phyloP scores from a whole-genome alignment of 2,329 filamentous ascomycete genomes.

The Curvularia spicifera region DNA sequence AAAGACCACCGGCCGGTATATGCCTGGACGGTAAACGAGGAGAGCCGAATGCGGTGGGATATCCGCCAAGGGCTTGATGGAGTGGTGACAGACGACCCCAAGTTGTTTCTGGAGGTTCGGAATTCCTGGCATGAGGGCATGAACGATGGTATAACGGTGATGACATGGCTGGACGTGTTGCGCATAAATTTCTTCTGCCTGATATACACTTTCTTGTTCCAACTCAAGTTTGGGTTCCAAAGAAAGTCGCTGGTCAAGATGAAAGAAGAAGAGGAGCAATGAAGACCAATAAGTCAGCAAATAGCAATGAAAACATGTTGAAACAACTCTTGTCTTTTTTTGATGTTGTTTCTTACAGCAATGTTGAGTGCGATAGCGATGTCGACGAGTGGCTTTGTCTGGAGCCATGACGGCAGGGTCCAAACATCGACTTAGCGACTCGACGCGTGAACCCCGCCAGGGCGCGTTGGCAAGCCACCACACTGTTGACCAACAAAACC shows the following conservation, averaged over 20 bases:
- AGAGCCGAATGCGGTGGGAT: slow-evolving; percentile 80
- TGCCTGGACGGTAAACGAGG: slow-evolving; percentile 87
- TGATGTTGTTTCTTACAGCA: neutral
- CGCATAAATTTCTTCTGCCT: slow-evolving; percentile 44
- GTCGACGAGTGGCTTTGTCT: neutral
- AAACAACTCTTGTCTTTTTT: neutral
- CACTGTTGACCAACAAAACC: slow-evolving; percentile 33
- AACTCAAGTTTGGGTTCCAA: slow-evolving; percentile 38
- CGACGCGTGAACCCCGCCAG: slow-evolving; percentile 37
- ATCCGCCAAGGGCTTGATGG: slow-evolving; percentile 73
- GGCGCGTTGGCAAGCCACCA: slow-evolving; percentile 42
- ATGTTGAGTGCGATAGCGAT: neutral
- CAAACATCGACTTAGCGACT: slow-evolving; percentile 25
- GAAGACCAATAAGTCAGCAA: neutral
- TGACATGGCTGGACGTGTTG: slow-evolving; percentile 41
- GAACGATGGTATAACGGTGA: slow-evolving; percentile 37
- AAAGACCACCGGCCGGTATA: slow-evolving; percentile 66
- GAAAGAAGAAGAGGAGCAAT: slow-evolving; percentile 11
- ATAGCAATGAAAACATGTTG: neutral
- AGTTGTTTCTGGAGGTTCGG: slow-evolving; percentile 66
- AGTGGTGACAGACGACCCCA: slow-evolving; percentile 84
- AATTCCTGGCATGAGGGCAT: slow-evolving; percentile 50
- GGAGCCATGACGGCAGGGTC: slow-evolving; percentile 16
- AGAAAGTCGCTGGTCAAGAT: slow-evolving; percentile 29
- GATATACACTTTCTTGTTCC: slow-evolving; percentile 44